These are phyloP conservation scores for Adenanthera pavonina DNA, from an alignment of 306 rosid genomes.

Conservation along the genomic window DNA sequence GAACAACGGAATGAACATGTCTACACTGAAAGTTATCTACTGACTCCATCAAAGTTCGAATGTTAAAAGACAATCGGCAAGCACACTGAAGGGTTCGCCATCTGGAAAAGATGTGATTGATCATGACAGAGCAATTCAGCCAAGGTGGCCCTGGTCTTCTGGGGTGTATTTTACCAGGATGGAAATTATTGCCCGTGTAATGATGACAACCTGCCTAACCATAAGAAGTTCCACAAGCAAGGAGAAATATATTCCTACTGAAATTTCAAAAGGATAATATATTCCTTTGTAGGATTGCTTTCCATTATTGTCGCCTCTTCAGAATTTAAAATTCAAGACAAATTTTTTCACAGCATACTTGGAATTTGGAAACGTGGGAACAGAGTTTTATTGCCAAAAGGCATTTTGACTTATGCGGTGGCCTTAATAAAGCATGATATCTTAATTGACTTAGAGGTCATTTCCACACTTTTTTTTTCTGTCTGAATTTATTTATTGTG, in stretches of 20 bases:
- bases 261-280: constrained; percentile 8
- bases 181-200: constrained; percentile 16
- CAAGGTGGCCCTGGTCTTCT: not conserved
- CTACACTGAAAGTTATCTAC: not conserved
- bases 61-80: not conserved
- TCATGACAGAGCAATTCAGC: constrained; percentile 16
- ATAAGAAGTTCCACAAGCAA: constrained; percentile 12
- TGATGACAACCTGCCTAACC: constrained; percentile 31
- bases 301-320: constrained; percentile 30
- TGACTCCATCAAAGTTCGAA: not conserved
- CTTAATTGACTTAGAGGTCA: constrained; percentile 41
- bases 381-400: constrained; percentile 34
- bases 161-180: not conserved
- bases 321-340: constrained; percentile 31
- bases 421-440: constrained; percentile 23
- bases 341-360: constrained; percentile 29
- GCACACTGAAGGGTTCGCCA: not conserved
- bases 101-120: constrained; percentile 31
- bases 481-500: constrained; percentile 47
- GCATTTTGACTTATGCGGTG: constrained; percentile 44
- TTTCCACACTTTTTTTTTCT: constrained; percentile 43
- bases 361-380: constrained; percentile 48
- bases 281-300: constrained; percentile 28
- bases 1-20: not conserved
- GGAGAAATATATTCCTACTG: constrained; percentile 11